Evolutionary conservation across 257 asterid species (phyloP), one percentile per base, ranked within the genome.

Genomic region (Solanum pennellii): DNA sequence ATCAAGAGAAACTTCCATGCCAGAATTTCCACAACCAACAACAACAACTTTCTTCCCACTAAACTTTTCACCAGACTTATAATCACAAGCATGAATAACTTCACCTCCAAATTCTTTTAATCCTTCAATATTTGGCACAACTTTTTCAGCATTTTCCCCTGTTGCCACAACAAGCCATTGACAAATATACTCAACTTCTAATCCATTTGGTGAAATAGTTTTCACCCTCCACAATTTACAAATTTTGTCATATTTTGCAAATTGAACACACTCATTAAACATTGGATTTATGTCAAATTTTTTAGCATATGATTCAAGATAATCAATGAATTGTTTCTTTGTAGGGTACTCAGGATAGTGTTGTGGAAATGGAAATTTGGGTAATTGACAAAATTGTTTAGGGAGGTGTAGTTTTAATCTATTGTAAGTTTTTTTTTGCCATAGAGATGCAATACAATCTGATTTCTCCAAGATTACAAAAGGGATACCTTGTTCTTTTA

Each of bases 11-110:
- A 90, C 85, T 85, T 90, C 90, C 90, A 90, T 86, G 74, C 92
- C 89, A 2, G 90, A 90, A 84, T 90, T 88, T 12, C 92, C 90
- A 90, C 88, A 90, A 27, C 92, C 92, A 23, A 90, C 90, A 12
- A 90, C 90, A 74, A 90, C 69, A 62, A 90, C 90, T 71, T 90
- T 88, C 14, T 84, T 73, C 42, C 90, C 90, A 56, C 16, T 59
- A 37, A 82, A 90, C 49, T 62, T 69, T 3, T 88, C 87, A 23
- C 91, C 91, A 29, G 80, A 69, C 85, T 69, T 90, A 25, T 90
- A 90, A 74, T 88, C 86, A 84, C 90, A 80, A 31, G 92, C 83
- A 68, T 86, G 92, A 27, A 86, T 77, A 10, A 88, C 87, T 56
- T 65, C 71, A 29, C 90, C 92, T 15, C 83, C 83, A 59, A 90